phyloP scores from a whole-genome alignment of 805 yeast genomes.

The Candida bentonensis region DNA sequence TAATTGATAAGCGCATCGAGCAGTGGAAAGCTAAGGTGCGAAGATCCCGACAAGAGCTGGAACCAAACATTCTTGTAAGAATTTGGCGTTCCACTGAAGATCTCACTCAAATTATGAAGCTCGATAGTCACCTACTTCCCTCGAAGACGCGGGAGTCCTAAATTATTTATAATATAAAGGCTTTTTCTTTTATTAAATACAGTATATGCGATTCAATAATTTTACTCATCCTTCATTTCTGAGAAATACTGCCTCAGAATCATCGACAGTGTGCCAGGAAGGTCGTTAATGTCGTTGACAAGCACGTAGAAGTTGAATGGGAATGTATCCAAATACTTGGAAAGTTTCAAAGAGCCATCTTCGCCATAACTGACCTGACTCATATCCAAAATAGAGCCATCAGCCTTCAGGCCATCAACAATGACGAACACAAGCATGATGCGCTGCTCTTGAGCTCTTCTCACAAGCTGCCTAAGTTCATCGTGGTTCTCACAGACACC shows the following conservation, averaged over 20 bases:
- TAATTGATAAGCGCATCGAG: neutral
- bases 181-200: neutral
- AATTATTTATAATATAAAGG: neutral
- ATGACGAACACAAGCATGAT: slow-evolving; percentile 92
- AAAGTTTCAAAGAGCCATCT: slow-evolving; percentile 56
- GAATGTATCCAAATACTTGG: slow-evolving; percentile 78
- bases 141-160: neutral
- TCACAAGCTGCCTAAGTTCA: slow-evolving; percentile 64
- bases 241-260: slow-evolving; percentile 87
- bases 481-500: slow-evolving; percentile 96
- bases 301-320: slow-evolving; percentile 96
- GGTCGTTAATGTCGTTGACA: slow-evolving; percentile 73
- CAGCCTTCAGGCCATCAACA: slow-evolving; percentile 67
- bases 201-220: slow-evolving; percentile 5
- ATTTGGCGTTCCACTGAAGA: neutral
- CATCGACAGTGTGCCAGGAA: slow-evolving; percentile 81
- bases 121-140: neutral
- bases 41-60: neutral
- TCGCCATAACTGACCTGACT: slow-evolving; percentile 70
- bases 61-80: neutral
- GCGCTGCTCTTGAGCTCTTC: slow-evolving; percentile 81
- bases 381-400: slow-evolving; percentile 80
- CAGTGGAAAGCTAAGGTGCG: neutral
- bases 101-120: neutral
- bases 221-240: slow-evolving; percentile 26